These are phyloP conservation scores for Xylaria sp. DNA, from an alignment of 2,329 filamentous ascomycete genomes.

Conservation along the genomic window DNA sequence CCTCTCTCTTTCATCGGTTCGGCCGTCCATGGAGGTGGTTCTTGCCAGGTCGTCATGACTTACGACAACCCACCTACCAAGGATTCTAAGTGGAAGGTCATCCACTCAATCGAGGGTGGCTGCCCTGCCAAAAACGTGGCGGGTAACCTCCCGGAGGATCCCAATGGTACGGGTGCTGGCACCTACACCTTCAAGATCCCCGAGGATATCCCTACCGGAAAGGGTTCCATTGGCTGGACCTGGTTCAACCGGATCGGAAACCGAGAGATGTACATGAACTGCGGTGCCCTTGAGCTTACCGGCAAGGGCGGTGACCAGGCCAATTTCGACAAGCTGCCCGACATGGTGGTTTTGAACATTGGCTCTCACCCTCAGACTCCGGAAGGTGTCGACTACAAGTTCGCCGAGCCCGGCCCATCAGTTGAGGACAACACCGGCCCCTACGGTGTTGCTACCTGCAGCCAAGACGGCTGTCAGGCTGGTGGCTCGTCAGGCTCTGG, in stretches of 20 bases:
- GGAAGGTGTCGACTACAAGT: slow-evolving; percentile 68
- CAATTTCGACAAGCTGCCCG: slow-evolving; percentile 72
- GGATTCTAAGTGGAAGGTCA: slow-evolving; percentile 82
- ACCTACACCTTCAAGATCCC: slow-evolving; percentile 79
- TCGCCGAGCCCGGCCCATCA: slow-evolving; percentile 73
- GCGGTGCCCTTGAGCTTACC: slow-evolving; percentile 77
- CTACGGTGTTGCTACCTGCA: slow-evolving; percentile 50
- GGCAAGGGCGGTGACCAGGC: slow-evolving; percentile 60
- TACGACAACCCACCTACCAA: slow-evolving; percentile 77
- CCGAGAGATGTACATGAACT: slow-evolving; percentile 99
- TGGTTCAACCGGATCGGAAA: slow-evolving; percentile 96
- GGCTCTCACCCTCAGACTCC: slow-evolving; percentile 43
- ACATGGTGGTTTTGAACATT: slow-evolving; percentile 82
- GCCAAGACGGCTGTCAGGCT: slow-evolving; percentile 39
- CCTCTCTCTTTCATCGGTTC: slow-evolving; percentile 73
- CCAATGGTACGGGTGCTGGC: slow-evolving; percentile 59
- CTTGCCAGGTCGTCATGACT: slow-evolving; percentile 88
- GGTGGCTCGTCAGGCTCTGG: slow-evolving; percentile 42
- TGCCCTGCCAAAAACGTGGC: slow-evolving; percentile 72
- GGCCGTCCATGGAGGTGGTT: slow-evolving; percentile 89
- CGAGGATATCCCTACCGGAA: slow-evolving; percentile 74
- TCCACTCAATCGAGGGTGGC: slow-evolving; percentile 87
- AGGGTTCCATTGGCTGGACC: slow-evolving; percentile 88
- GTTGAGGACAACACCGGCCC: slow-evolving; percentile 61
- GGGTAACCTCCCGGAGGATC: slow-evolving; percentile 67